A percentile compares a stretch with the other conserved stretches of the same genome.
Evolutionary conservation across 768 basidiomycete species (phyloP).

Genomic region (Podaxis rugospora): DNA sequence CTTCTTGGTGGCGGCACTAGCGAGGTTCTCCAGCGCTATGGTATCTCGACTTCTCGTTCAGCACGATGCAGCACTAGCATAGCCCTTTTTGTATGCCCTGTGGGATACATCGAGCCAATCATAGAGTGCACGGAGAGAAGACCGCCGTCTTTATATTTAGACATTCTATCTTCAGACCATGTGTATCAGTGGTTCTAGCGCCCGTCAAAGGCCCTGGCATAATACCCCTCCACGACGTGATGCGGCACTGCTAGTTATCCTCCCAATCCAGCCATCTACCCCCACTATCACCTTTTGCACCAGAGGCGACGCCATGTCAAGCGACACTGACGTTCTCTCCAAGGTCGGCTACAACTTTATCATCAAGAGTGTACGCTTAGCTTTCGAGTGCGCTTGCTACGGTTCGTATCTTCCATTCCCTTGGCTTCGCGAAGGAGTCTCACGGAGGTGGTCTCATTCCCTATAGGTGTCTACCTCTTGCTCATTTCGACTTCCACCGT

Average conservation of each 20-base stretch:
- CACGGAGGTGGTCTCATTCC: background rate
- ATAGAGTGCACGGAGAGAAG: too few species aligned
- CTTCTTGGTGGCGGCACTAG: too few species aligned
- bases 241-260: background rate
- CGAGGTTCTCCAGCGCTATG: too few species aligned
- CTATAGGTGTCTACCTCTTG: conserved; percentile 13
- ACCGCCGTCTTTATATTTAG: background rate
- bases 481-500: conserved; percentile 15
- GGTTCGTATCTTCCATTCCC: conserved; percentile 7
- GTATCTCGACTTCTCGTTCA: too few species aligned
- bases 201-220: background rate
- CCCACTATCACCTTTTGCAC: background rate
- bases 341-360: conserved; percentile 15
- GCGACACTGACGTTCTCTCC: conserved; percentile 10
- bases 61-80: too few species aligned
- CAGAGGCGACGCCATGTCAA: background rate
- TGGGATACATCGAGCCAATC: too few species aligned
- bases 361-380: conserved; percentile 15
- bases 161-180: background rate
- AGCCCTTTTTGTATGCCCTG: too few species aligned
- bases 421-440: background rate
- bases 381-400: conserved; percentile 14
- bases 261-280: background rate
- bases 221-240: background rate
- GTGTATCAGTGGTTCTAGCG: background rate